These are phyloP conservation scores for Oxytropis ochrocephala DNA, from an alignment of 306 rosid genomes.

Conservation along the genomic window DNA sequence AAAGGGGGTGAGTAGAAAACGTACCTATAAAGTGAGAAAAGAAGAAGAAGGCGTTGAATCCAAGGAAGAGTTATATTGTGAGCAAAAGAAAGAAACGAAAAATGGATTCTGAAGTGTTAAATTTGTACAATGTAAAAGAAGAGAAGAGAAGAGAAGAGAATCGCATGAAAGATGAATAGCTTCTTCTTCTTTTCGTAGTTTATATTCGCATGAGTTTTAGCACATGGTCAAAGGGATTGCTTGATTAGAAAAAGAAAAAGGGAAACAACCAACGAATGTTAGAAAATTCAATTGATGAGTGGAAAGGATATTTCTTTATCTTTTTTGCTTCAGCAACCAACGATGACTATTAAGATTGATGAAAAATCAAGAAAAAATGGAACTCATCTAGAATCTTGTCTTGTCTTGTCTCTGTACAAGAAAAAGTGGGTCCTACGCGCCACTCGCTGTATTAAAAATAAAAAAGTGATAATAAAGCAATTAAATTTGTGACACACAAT, in stretches of 20 bases:
- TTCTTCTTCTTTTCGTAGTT: neutral
- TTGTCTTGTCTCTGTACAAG: neutral
- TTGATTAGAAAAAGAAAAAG: neutral
- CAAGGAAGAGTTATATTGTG: neutral
- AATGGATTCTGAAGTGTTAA: neutral
- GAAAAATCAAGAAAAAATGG: neutral
- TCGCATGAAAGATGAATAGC: neutral
- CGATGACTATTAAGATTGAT: neutral
- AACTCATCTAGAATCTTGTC: slow-evolving; percentile 9
- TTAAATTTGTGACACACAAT: too few species aligned
- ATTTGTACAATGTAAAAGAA: neutral
- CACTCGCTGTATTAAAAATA: neutral
- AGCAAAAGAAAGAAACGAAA: neutral
- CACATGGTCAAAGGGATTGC: slow-evolving; percentile 7
- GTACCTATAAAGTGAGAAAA: slow-evolving; percentile 24
- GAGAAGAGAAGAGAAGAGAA: neutral
- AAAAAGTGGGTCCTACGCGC: neutral
- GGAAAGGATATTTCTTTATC: neutral
- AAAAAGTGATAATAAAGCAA: too few species aligned
- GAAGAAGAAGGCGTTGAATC: slow-evolving; percentile 28
- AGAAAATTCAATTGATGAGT: neutral
- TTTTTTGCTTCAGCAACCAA: neutral
- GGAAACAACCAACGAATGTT: neutral
- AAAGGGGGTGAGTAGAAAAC: neutral
- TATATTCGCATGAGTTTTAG: neutral